phyloP scores from a whole-genome alignment of 2,329 filamentous ascomycete genomes.

The Verticillium nonalfalfae region DNA sequence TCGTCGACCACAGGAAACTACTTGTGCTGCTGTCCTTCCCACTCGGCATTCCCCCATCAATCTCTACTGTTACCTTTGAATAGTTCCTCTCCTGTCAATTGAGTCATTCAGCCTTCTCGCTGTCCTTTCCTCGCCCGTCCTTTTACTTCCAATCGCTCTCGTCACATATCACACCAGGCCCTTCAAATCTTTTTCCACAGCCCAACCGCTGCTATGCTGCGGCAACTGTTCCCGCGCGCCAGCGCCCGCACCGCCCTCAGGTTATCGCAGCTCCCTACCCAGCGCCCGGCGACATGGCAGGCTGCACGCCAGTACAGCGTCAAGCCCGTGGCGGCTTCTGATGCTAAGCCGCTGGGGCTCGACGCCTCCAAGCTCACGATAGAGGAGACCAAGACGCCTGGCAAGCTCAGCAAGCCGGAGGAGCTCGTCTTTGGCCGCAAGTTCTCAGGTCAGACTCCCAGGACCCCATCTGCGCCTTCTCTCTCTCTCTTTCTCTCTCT shows the following conservation, averaged over 20 bases:
- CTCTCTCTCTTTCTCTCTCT: too few relatives aligned
- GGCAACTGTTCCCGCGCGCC: slow-evolving; percentile 34
- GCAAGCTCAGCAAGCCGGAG: slow-evolving; percentile 65
- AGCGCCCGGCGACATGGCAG: slow-evolving; percentile 23
- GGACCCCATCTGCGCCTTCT: too few relatives aligned
- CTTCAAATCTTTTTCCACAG: neutral
- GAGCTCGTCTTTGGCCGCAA: slow-evolving; percentile 84
- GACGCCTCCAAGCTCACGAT: slow-evolving; percentile 73
- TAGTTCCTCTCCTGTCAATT: neutral
- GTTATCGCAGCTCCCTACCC: slow-evolving; percentile 16
- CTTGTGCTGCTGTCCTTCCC: neutral
- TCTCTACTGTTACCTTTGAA: neutral
- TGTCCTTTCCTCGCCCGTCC: neutral
- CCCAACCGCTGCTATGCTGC: slow-evolving; percentile 31
- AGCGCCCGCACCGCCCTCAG: slow-evolving; percentile 20
- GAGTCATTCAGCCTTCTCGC: neutral
- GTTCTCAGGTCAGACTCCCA: slow-evolving; percentile 68
- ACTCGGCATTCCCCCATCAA: neutral
- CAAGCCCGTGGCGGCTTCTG: slow-evolving; percentile 41
- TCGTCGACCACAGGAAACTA: neutral
- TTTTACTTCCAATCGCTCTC: neutral
- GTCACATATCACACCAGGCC: neutral
- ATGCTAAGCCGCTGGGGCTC: slow-evolving; percentile 56
- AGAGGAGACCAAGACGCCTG: slow-evolving; percentile 69
- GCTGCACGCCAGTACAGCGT: slow-evolving; percentile 45